Evolutionary conservation across 129 eudicot species (phyloP).

Genomic region (Saussurea involucrata): DNA sequence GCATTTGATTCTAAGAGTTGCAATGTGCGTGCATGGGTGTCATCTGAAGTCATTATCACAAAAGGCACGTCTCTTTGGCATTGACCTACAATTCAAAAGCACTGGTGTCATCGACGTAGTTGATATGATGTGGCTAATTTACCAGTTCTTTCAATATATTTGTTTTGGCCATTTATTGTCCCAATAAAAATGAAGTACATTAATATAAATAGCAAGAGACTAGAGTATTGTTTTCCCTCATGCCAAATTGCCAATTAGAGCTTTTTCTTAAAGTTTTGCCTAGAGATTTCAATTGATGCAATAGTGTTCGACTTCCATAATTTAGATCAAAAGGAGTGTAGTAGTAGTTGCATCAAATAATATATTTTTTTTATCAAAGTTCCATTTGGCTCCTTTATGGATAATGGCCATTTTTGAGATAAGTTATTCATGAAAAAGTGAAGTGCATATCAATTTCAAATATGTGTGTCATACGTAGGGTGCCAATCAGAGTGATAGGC

Average conservation of each 20-base stretch:
- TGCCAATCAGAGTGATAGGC: background rate
- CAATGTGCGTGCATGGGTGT: conserved; percentile 77
- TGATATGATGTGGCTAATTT: background rate
- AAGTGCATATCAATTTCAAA: background rate
- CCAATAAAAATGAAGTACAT: background rate
- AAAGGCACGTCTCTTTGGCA: conserved; percentile 67
- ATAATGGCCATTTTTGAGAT: background rate
- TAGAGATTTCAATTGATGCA: background rate
- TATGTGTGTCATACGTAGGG: background rate
- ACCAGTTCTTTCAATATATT: background rate
- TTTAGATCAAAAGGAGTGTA: background rate
- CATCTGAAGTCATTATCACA: conserved; percentile 97
- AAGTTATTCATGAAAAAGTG: background rate
- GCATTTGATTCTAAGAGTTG: conserved; percentile 67
- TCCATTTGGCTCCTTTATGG: background rate
- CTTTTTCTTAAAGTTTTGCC: background rate
- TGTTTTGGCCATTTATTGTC: background rate
- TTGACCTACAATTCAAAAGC: conserved; percentile 46
- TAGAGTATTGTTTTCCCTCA: background rate
- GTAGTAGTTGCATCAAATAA: background rate
- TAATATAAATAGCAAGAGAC: background rate
- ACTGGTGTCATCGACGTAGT: background rate
- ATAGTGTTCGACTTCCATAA: background rate
- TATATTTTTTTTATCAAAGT: conserved; percentile 1
- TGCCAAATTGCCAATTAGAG: background rate